Base-by-base conservation (phyloP, 371 early-diverging fungal genomes). In the Thermomucor indicae-seudaticae region DNA sequence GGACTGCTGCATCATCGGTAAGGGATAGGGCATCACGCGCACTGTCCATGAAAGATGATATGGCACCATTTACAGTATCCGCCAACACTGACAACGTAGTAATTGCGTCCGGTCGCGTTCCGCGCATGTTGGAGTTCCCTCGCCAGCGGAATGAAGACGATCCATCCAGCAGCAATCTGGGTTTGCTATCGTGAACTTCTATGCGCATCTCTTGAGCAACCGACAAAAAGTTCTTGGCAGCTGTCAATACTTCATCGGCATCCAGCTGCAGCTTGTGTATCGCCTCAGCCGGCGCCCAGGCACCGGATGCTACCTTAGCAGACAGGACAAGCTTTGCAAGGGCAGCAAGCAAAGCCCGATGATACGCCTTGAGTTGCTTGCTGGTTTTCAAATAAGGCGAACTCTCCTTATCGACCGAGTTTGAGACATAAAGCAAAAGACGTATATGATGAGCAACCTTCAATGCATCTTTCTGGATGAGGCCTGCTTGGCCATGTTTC, bases 321-420 rank as follows among this genome's bases (percentile, higher is more conserved):
- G 92, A 80, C 23, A 95, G 72, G 4, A 91, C 82, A 47, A 95
- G 63, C 43, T 90, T 91, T 28, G 90, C 89, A 8, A 94, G 66
- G 0, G 89, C 65, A 11, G 85, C 84, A 59, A 91, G 79, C n/a
- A 96, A 71, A 27, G 82, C 80, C 2, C 85, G 81, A 68, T 95
- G 90, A 41, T 85, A 78, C 32, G 70, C 65, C 53, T 84, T 81
- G 37, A 95, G 72, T 22, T 76, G 58, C 22, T 79, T 78, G 61
- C 90, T 84, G 30, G 74, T 62, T 28, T 81, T 79, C 50, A 90
- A 72, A 40, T 82, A 60, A 5, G 81, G 70, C 0, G 87, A 76
- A 0, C 58, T 69, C 27, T 91, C 89, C 45, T 82, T 81, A 17
- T 84, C 84, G 4, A 87, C 69, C 1, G 88, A 82, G 19, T 88